Conservation (phyloP, 768 basidiomycete genomes). For the Dioszegia hungarica region DNA sequence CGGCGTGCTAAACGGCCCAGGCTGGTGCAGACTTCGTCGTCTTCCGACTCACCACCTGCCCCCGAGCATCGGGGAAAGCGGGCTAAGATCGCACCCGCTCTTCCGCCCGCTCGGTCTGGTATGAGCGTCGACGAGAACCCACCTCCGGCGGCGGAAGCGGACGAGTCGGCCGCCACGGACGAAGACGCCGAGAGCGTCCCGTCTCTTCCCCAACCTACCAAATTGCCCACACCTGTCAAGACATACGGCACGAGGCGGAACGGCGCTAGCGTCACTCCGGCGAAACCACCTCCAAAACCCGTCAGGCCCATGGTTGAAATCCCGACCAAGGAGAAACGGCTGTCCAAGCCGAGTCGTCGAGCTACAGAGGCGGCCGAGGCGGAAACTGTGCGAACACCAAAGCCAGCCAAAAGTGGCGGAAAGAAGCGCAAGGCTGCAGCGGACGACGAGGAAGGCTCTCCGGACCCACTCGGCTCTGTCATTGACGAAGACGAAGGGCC, state of each 20-base stretch:
- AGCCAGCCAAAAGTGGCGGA: not conserved
- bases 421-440: not conserved
- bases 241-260: not conserved
- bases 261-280: not conserved
- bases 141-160: no score
- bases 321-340: not conserved
- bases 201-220: not conserved
- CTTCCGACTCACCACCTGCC: not conserved
- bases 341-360: not conserved
- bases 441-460: not conserved
- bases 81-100: no score
- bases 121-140: no score
- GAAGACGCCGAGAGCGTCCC: not conserved
- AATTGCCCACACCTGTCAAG: not conserved
- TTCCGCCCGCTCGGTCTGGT: no score
- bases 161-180: no score
- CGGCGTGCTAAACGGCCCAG: not conserved
- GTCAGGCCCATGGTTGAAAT: not conserved
- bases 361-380: not conserved
- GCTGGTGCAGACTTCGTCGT: no score
- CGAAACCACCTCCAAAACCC: not conserved
- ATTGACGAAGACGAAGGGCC: not conserved
- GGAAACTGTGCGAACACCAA: not conserved
- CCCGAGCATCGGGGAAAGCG: no score
- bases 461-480: not conserved